Base-by-base conservation (phyloP, 129 eudicot species). In the Cynara cardunculus region DNA sequence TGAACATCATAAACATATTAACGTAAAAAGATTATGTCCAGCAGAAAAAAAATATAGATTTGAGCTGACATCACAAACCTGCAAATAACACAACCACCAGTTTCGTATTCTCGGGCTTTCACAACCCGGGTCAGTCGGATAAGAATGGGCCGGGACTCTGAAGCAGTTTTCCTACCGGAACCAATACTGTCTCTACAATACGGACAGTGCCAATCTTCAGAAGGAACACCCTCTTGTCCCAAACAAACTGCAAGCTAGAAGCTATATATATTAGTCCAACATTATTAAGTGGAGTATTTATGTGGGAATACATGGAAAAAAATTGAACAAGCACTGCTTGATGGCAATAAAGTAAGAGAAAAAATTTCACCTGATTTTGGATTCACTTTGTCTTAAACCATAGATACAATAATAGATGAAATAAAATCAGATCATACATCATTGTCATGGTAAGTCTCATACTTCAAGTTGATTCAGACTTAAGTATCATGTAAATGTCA, bases 11-110 rank as follows among this genome's bases (percentile, higher is more conserved):
- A 41, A 59, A 13, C 77, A 71, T 0, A 32, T 22, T 4, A 69
- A 53, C 59, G 3, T 69, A 49, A 78, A 26, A 77, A 67, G 19
- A 78, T 30, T 70, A 21, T 18, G 31, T 53, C 46, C 74, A 44
- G 8, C 19, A 4, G 16, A 44, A 68, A 28, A 46, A 46, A n/a
- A 28, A 7, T 4, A 41, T 4, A 41, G 14, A 69, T 19, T 26
- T 27, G 61, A 71, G 59, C 59, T 9, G 74, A 66, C 26, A 67
- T 46, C 34, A 84, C 91, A 86, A 35, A 94, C 98, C 98, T 90
- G 97, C 98, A 94, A 71, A 94, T 85, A 78, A 94, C 92, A 85
- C 98, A 94, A 49, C 98, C 98, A 75, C 97, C 98, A 25, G 87
- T 79, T 82, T 90, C 96, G 65, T 73, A 81, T 82, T 94, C 97